Evolutionary conservation across 306 rosid genomes (phyloP).

Genomic region (Dalbergia cultrata): DNA sequence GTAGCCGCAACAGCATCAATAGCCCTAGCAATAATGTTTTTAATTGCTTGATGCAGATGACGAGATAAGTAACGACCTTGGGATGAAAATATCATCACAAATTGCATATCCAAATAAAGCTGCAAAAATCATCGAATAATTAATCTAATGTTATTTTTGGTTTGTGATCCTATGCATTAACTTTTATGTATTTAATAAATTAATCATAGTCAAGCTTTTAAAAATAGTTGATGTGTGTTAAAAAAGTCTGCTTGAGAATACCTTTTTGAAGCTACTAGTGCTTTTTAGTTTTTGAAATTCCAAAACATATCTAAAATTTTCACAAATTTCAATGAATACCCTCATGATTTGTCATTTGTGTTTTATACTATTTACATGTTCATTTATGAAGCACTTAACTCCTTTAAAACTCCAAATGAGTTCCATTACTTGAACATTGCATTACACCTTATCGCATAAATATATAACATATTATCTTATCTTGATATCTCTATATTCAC

Average conservation of each 20-base stretch:
- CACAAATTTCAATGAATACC: constrained; percentile 3
- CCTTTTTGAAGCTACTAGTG: not conserved
- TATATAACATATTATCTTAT: no score
- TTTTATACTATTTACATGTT: constrained; percentile 3
- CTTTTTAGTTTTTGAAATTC: constrained; percentile 2
- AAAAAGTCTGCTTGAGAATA: not conserved
- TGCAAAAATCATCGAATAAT: constrained; percentile 46
- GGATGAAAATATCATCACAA: constrained; percentile 85
- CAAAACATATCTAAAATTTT: not conserved
- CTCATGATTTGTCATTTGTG: not conserved
- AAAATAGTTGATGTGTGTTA: not conserved
- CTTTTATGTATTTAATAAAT: not conserved
- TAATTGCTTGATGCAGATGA: constrained; percentile 84
- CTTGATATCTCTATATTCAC: not conserved
- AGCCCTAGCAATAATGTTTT: constrained; percentile 76
- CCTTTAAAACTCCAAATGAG: not conserved
- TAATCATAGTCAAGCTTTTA: constrained; percentile 1
- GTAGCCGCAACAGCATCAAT: constrained; percentile 76
- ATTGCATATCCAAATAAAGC: constrained; percentile 96
- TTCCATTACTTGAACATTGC: not conserved
- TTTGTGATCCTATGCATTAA: constrained; percentile 11
- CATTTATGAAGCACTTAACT: not conserved
- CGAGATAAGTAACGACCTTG: constrained; percentile 92
- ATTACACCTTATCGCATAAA: not conserved
- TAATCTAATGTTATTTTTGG: constrained; percentile 17